Evolutionary conservation across 2,329 filamentous ascomycete species (phyloP).

Genomic region (Herpotrichia juniperi): DNA sequence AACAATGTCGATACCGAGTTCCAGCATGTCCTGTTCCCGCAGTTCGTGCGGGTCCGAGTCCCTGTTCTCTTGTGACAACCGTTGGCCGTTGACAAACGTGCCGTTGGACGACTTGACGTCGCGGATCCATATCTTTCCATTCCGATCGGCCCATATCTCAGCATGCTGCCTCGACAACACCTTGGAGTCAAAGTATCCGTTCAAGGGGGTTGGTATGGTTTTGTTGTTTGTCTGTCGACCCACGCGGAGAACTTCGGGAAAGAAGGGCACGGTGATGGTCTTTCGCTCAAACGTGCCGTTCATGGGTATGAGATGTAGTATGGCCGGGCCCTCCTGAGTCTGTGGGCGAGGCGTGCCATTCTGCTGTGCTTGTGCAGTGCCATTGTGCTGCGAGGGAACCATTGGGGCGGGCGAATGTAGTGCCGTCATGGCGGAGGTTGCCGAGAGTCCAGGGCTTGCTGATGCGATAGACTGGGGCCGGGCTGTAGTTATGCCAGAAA

Average conservation of each 20-base stretch:
- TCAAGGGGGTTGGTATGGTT: slow-evolving; percentile 85
- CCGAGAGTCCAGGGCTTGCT: slow-evolving; percentile 62
- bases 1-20: slow-evolving; percentile 97
- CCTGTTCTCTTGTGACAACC: slow-evolving; percentile 89
- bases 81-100: slow-evolving; percentile 93
- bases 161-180: slow-evolving; percentile 95
- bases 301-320: slow-evolving; percentile 85
- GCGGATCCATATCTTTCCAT: slow-evolving; percentile 90
- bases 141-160: slow-evolving; percentile 87
- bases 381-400: slow-evolving; percentile 71
- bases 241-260: slow-evolving; percentile 91
- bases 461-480: slow-evolving; percentile 67
- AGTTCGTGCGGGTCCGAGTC: slow-evolving; percentile 96
- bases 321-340: slow-evolving; percentile 68
- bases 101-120: slow-evolving; percentile 99
- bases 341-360: slow-evolving; percentile 61
- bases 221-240: slow-evolving; percentile 97
- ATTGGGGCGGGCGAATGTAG: slow-evolving; percentile 67
- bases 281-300: slow-evolving; percentile 98
- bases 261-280: slow-evolving; percentile 90
- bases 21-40: slow-evolving; percentile 87
- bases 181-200: slow-evolving; percentile 98
- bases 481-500: slow-evolving; percentile 66
- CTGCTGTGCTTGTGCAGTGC: slow-evolving; percentile 63
- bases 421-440: slow-evolving; percentile 67